Base-by-base conservation (phyloP, 192 early-diverging fungal species). In the Rhizophagus clarus region DNA sequence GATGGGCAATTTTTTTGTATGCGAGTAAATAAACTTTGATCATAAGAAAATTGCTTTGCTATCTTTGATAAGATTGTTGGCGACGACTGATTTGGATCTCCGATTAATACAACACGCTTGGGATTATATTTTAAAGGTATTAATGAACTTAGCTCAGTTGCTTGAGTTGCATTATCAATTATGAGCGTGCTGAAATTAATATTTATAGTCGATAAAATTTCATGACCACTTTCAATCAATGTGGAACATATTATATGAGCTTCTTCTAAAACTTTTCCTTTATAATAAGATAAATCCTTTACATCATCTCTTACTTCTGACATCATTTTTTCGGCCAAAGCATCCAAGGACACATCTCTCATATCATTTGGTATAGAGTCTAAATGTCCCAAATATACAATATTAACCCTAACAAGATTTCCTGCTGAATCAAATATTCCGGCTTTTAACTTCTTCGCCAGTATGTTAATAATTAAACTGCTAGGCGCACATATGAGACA, bases 91-190 rank as follows among this genome's bases (percentile, higher is more conserved):
- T 96, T 93, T 3, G 96, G 95, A 84, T 98, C 96, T 15, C 97
- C 97, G 24, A 98, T 96, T n/a, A 99, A 84, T 67, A 99, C 90
- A 79, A 92, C 95, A 28, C 94, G 90, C 61, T 92, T 90, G 45
- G 90, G 92, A 26, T 91, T 93, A 72, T 94, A 95, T 67, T 93
- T 92, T 14, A 98, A 82, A 24, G 97, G 97, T 82, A 99, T 98
- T 80, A 98, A 76, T 8, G 92, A 92, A 31, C 91, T 90, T 14
- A 96, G 85, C 81, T 99, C 97, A 28, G 96, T 91, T 10, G 94
- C 91, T 80, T 98, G 97, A 42, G 96, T 95, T 0, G 96, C 97
- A 81, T 99, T 97, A 81, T 99, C 97, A 69, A 99, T 94, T 79
- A 99, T 97, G 11, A 97, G 93, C 4, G 91, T 91, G 26, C 91